phyloP scores from a whole-genome alignment of 192 early-diverging fungal genomes.

The Pilaira anomala region DNA sequence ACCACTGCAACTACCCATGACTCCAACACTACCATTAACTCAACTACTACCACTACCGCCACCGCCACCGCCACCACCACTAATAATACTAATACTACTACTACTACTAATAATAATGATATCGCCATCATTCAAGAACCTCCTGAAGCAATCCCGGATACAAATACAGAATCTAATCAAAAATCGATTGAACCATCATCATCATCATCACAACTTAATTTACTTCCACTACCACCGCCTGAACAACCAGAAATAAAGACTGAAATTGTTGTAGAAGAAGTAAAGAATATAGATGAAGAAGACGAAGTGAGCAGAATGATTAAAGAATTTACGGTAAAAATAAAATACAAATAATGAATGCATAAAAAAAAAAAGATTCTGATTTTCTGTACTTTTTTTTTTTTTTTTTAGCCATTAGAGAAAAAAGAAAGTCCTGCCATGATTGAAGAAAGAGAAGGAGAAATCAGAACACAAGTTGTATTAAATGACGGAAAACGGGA shows the following conservation, averaged over 20 bases:
- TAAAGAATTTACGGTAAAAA: constrained; percentile 18
- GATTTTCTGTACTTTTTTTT: neutral
- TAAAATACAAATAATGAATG: neutral
- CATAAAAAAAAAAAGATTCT: neutral
- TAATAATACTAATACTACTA: too few species aligned
- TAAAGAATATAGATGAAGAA: constrained; percentile 10
- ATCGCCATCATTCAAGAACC: too few species aligned
- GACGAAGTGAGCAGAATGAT: neutral
- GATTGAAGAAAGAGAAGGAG: constrained; percentile 59
- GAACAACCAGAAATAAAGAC: too few species aligned
- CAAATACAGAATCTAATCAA: too few species aligned
- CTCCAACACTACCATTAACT: too few species aligned
- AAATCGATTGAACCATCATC: too few species aligned
- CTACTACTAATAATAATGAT: too few species aligned
- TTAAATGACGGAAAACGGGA: constrained; percentile 75
- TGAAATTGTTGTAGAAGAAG: neutral
- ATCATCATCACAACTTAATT: too few species aligned
- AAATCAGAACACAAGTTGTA: constrained; percentile 71
- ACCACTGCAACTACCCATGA: neutral
- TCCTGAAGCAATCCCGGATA: too few species aligned
- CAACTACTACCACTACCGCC: too few species aligned
- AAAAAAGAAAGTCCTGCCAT: constrained; percentile 58
- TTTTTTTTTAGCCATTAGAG: constrained; percentile 17
- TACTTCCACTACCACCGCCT: too few species aligned
- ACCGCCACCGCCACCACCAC: too few species aligned